phyloP scores from a whole-genome alignment of 1,284 basidiomycete species.

The Irpex sp. region DNA sequence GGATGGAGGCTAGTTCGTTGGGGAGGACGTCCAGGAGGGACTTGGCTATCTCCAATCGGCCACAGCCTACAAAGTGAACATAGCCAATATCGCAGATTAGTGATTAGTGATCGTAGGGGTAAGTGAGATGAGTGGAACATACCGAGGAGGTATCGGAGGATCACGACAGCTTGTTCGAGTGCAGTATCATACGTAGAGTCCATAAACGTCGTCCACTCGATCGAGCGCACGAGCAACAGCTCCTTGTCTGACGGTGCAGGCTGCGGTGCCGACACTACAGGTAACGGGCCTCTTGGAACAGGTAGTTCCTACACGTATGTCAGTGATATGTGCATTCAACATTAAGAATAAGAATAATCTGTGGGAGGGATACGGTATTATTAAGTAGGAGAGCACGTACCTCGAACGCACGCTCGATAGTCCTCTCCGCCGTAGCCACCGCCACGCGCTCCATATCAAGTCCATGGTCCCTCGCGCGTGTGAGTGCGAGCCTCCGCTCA shows the following conservation, averaged over 20 bases:
- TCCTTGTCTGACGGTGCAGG: conserved; percentile 55
- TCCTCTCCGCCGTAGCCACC: conserved; percentile 75
- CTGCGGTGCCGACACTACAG: conserved; percentile 52
- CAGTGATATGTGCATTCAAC: too few relatives aligned
- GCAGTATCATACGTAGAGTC: conserved; percentile 75
- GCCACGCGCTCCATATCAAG: conserved; percentile 85
- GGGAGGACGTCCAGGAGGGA: conserved; percentile 67
- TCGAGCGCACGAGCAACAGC: conserved; percentile 73
- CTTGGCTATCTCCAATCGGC: conserved; percentile 71
- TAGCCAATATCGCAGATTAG: too few relatives aligned
- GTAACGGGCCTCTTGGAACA: conserved; percentile 53
- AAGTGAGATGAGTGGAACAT: too few relatives aligned
- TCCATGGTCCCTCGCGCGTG: conserved; percentile 78
- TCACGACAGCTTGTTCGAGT: conserved; percentile 80
- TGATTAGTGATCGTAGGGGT: too few relatives aligned
- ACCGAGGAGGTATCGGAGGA: conserved; percentile 88
- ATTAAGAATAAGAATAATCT: too few relatives aligned
- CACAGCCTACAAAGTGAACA: conserved; percentile 49
- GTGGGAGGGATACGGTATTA: too few relatives aligned
- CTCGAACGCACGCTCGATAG: conserved; percentile 71
- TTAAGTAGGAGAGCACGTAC: conserved; percentile 33
- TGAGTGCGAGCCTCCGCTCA: conserved; percentile 72
- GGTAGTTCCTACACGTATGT: conserved; percentile 61
- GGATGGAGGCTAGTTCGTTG: conserved; percentile 52
- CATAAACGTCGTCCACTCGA: conserved; percentile 92